phyloP scores from a whole-genome alignment of 768 basidiomycete genomes.

The Leucosporidium scottii region DNA sequence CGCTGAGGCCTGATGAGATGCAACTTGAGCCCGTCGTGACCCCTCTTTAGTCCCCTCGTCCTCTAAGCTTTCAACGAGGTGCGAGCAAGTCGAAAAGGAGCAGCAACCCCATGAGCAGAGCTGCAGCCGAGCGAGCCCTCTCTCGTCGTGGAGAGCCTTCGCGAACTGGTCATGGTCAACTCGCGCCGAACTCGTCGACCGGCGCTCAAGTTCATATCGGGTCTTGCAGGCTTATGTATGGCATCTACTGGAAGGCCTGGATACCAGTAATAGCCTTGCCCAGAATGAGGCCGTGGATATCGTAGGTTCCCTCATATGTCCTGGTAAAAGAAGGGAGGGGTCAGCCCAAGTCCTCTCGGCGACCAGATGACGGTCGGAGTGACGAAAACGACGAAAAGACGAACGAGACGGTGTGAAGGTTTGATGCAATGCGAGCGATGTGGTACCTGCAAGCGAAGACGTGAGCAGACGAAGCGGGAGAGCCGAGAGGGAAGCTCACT shows the following conservation, averaged over 20 bases:
- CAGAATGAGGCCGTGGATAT: constrained; percentile 64
- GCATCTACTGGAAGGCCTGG: constrained; percentile 56
- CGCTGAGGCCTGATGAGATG: no score
- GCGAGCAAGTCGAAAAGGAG: no score
- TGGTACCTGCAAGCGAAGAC: constrained; percentile 47
- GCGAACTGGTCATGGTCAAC: no score
- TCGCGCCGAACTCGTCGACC: no score
- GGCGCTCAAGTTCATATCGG: no score
- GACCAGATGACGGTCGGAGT: not conserved
- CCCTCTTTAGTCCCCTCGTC: no score
- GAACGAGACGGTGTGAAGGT: constrained; percentile 80
- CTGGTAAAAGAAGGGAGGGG: constrained; percentile 10
- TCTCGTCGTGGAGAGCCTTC: no score
- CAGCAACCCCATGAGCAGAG: no score
- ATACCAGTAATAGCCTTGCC: constrained; percentile 89
- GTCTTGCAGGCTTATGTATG: no score
- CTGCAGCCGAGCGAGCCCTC: no score
- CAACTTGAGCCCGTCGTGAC: no score
- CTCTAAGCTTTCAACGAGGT: no score
- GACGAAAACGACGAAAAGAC: constrained; percentile 45
- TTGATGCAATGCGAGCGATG: constrained; percentile 88
- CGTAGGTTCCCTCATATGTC: constrained; percentile 49
- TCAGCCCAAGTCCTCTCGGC: not conserved
- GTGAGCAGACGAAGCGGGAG: not conserved
- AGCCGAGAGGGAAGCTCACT: constrained; percentile 44